These are phyloP conservation scores for Volvariella volvacea DNA, from an alignment of 1,284 basidiomycete species.

Conservation along the genomic window DNA sequence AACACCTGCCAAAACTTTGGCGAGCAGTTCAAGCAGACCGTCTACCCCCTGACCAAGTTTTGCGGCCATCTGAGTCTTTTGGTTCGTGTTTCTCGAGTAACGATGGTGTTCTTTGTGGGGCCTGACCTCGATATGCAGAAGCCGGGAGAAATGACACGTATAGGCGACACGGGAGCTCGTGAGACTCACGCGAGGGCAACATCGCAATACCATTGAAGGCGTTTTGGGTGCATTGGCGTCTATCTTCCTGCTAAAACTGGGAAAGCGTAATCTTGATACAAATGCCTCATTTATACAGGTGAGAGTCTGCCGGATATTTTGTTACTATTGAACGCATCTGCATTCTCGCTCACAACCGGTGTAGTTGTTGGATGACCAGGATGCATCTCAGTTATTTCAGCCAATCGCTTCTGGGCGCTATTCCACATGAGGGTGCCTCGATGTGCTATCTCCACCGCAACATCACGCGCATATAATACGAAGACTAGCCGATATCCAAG, in stretches of 20 bases:
- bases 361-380: conserved; percentile 76
- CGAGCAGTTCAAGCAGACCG: conserved; percentile 61
- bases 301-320: conserved; percentile 86
- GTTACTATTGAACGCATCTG: conserved; percentile 94
- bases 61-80: conserved; percentile 65
- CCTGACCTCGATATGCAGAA: conserved; percentile 35
- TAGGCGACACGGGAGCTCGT: conserved; percentile 74
- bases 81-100: conserved; percentile 72
- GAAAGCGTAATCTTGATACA: conserved; percentile 46
- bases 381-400: conserved; percentile 70
- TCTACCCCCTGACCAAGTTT: conserved; percentile 51
- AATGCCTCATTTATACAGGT: conserved; percentile 81
- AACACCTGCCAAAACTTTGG: conserved; percentile 92
- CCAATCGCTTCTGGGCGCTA: conserved; percentile 59
- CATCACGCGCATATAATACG: conserved; percentile 42
- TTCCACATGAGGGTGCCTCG: conserved; percentile 24
- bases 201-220: conserved; percentile 65
- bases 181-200: conserved; percentile 69
- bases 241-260: background rate
- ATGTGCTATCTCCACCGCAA: conserved; percentile 41
- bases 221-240: conserved; percentile 69
- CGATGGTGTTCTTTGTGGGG: conserved; percentile 1
- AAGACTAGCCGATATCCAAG: conserved; percentile 77
- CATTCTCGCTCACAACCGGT: conserved; percentile 69
- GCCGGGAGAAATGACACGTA: conserved; percentile 57